Base-by-base conservation (phyloP, 2,329 filamentous ascomycete genomes). In the Trichoderma asperellum region DNA sequence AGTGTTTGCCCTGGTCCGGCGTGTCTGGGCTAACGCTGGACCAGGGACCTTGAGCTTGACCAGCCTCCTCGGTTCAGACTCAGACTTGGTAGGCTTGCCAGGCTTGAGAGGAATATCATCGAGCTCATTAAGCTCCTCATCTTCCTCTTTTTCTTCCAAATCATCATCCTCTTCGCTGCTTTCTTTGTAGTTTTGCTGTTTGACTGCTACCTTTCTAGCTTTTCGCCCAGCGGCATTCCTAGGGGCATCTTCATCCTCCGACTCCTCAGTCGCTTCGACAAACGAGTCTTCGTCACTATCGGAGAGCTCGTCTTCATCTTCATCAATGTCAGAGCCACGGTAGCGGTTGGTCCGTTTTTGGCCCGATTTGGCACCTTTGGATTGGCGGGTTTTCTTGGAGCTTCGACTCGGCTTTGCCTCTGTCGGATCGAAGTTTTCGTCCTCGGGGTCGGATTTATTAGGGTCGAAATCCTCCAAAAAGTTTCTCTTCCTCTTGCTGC, bases 371-470 rank as follows among this genome's bases (percentile, higher is more conserved):
- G 76, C 74, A 47, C 77, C 74, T 65, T 78, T 80, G 5, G 81
- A 77, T 35, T 81, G 77, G 29, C 82, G 81, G 5, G 80, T 74
- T 66, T 83, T 83, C 72, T 83, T 85, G 67, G 78, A 78, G 70
- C 71, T 78, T 70, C 81, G 81, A 16, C 79, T 79, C 18, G 84
- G 80, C 35, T 81, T 79, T 32, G 79, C 81, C 73, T 84, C 83
- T 27, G 77, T 76, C 18, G 88, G 88, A 69, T 89, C 85, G 74
- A 91, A 91, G 77, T 89, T 89, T 72, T 88, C 87, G 75, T 91
- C 89, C 61, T 88, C 85, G 2, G 89, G 83, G 73, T 91, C 89
- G 62, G 89, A 91, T 76, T 88, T 86, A 77, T 90, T 90, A 3
- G 87, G 87, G 77, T 91, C 89, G 73, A 90, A 91, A 67, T 83